phyloP scores from a whole-genome alignment of 1,139 yeast species.

The Yamadazyma atmosphaerica region DNA sequence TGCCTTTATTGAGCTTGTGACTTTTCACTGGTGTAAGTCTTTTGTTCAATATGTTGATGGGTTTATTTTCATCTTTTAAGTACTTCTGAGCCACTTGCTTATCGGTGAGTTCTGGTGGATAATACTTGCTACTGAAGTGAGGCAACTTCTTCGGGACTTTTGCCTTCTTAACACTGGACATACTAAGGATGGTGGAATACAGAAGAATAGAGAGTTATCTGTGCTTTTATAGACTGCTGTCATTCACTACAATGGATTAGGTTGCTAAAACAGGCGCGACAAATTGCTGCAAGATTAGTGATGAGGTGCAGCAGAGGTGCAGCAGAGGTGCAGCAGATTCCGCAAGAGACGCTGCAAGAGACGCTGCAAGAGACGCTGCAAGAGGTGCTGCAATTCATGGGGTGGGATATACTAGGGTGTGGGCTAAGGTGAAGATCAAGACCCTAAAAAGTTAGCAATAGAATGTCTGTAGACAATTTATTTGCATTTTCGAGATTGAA shows the following conservation, averaged over 20 bases:
- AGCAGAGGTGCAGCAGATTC: no score
- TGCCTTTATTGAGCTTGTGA: slow-evolving; percentile 4
- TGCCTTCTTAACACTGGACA: slow-evolving; percentile 13
- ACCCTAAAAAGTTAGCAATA: no score
- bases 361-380: no score
- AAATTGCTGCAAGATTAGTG: neutral
- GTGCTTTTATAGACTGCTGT: no score
- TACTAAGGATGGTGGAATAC: neutral
- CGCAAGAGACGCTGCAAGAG: no score
- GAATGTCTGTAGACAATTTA: no score
- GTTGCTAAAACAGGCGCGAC: neutral
- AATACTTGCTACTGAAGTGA: slow-evolving; percentile 16
- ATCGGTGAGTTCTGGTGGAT: slow-evolving; percentile 16
- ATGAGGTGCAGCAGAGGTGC: neutral
- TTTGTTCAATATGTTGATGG: slow-evolving; percentile 15
- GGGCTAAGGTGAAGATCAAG: no score
- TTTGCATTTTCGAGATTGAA: no score
- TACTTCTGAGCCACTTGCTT: slow-evolving; percentile 18
- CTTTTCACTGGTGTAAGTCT: slow-evolving; percentile 1
- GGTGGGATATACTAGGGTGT: no score
- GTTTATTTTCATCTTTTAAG: slow-evolving; percentile 26
- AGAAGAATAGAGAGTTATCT: no score
- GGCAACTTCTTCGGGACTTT: slow-evolving; percentile 15
- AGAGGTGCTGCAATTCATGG: no score
- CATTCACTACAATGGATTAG: no score